Conservation (phyloP, 2,329 filamentous ascomycete genomes). For the Fusarium nygamai region DNA sequence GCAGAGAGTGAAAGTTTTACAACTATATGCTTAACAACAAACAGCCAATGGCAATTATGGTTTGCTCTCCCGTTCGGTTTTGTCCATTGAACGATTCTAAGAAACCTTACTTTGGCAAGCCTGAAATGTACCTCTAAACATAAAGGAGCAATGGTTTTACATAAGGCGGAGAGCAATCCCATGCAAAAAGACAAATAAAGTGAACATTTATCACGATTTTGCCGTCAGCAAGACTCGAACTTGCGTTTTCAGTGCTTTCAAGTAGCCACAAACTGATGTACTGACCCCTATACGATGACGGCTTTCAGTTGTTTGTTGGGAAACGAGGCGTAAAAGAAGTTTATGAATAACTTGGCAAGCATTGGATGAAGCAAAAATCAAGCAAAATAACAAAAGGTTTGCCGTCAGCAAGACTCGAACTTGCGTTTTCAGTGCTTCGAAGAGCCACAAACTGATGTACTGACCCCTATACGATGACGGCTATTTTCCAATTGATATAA, state of each 20-base stretch:
- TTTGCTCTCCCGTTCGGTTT: not conserved
- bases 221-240: conserved; percentile 19
- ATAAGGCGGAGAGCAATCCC: not conserved
- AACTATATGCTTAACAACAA: not conserved
- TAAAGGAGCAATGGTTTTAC: not conserved
- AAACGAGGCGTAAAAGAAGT: not conserved
- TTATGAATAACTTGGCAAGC: not conserved
- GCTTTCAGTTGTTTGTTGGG: not conserved
- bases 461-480: conserved; percentile 46
- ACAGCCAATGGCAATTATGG: not conserved
- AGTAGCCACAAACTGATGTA: conserved; percentile 18
- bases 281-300: conserved; percentile 20
- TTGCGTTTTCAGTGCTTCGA: conserved; percentile 44
- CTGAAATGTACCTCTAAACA: not conserved
- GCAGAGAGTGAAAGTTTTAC: not conserved
- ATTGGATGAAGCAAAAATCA: not conserved
- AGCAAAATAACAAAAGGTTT: conserved; percentile 14
- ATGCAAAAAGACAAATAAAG: not conserved
- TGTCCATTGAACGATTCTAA: not conserved
- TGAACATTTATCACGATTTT: not conserved
- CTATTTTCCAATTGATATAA: conserved; percentile 3
- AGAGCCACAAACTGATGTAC: conserved; percentile 46
- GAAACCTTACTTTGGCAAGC: not conserved
- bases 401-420: conserved; percentile 44
- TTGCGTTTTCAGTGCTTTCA: conserved; percentile 16